Percentiles rank a stretch among this genome's conserved stretches.
Evolutionary conservation across 2,329 filamentous ascomycete species (phyloP).

Genomic region (Albophoma yamanashiensis): DNA sequence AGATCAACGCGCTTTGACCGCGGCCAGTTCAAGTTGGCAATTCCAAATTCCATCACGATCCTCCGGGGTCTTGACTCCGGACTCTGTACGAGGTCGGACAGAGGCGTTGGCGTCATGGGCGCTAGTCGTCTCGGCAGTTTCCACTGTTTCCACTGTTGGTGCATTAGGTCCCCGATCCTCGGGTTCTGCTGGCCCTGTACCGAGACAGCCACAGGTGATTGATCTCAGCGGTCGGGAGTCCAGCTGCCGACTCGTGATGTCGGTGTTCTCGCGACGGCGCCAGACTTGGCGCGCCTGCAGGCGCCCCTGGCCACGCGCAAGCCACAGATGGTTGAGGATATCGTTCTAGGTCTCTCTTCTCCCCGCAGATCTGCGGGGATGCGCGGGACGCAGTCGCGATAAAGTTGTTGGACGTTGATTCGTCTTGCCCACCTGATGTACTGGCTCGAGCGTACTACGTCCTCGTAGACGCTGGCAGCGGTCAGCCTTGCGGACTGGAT

Average conservation of each 20-base stretch:
- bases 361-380: neutral
- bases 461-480: neutral
- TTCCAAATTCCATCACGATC: no score
- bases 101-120: no score
- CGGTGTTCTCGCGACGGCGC: neutral
- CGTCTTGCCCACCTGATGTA: neutral
- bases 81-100: no score
- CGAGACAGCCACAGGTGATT: no score
- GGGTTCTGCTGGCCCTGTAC: neutral
- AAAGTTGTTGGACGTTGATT: neutral
- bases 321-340: neutral
- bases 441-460: neutral
- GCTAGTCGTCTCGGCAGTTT: neutral
- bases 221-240: neutral
- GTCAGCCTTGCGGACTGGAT: neutral
- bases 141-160: neutral
- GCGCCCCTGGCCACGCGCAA: neutral
- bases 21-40: neutral
- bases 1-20: neutral
- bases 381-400: neutral
- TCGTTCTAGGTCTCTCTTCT: neutral
- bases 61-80: no score
- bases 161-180: neutral
- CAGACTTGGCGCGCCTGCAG: neutral
- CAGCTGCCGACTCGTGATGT: neutral